Evolutionary conservation across 164 flowering plant genomes (phyloP).

Genomic region (Piper longum): DNA sequence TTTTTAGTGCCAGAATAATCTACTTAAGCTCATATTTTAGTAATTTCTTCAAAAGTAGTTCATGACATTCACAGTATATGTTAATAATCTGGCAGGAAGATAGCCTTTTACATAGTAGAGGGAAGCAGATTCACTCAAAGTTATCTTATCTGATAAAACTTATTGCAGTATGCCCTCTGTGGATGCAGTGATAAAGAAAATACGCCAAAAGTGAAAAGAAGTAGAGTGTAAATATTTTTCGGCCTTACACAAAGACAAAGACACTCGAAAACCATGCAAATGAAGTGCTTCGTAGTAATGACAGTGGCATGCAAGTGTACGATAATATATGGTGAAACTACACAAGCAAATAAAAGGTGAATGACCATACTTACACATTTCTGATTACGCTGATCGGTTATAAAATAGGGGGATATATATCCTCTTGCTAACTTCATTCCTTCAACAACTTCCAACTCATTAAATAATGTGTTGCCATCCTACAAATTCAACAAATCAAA

Average conservation of each 20-base stretch:
- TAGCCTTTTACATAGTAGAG: neutral
- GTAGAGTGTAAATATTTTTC: too few species aligned
- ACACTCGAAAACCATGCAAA: too few species aligned
- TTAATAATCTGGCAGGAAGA: neutral
- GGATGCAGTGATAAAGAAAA: too few species aligned
- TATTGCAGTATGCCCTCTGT: neutral
- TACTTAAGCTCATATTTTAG: neutral
- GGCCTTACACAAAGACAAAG: too few species aligned
- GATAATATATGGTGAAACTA: neutral
- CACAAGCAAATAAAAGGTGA: neutral
- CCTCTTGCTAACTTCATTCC: slow-evolving; percentile 93
- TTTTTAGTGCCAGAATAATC: neutral
- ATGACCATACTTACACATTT: slow-evolving; percentile 56
- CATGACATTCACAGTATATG: neutral
- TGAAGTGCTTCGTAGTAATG: too few species aligned
- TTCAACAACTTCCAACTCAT: slow-evolving; percentile 79
- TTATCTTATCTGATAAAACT: too few species aligned
- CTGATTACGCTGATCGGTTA: slow-evolving; percentile 58
- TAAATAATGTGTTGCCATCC: slow-evolving; percentile 73
- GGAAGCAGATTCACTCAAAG: neutral
- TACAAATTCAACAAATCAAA: slow-evolving; percentile 14
- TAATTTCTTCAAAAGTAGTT: neutral
- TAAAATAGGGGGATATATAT: slow-evolving; percentile 74
- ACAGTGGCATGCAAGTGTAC: neutral
- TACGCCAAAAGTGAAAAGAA: too few species aligned